Base-by-base conservation (phyloP, 192 early-diverging fungal species). In the Linderina pennispora region DNA sequence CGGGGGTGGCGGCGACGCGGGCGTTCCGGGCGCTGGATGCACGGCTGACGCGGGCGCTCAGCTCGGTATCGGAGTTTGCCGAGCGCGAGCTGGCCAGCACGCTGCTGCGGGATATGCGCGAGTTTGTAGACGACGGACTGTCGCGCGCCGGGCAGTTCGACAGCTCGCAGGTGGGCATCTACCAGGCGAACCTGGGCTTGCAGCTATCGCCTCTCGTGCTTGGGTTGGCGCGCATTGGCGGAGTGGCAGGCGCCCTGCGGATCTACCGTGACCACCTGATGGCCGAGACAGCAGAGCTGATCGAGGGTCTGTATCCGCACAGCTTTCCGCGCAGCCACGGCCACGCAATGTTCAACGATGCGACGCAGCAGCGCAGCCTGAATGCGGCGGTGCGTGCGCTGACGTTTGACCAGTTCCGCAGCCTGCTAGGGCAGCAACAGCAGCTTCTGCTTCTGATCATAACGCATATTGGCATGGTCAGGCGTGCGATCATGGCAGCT, bases 331-430 rank as follows among this genome's bases (percentile, higher is more conserved):
- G 68, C 15, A 64, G 67, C 42, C 38, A 38, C n/a, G 64, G 58
- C 4, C 65, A 67, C 15, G 57, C 62, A 0, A 26, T 39, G 19
- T 65, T 69, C 9, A 59, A 45, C 31, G 66, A 62, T 15, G 55
- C 55, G 13, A 26, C 58, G 1, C 60, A 61, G 58, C 68, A 71
- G 45, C 53, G 65, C n/a, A 44, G 60, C 2, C 55, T 67, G 60
- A 75, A 77, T 44, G 40, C 65, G 14, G 79, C 78, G 1, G 66
- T 92, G 5, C 80, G 86, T 0, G 82, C 66, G 13, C 91, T 96
- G 88, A 83, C 86, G 2, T 87, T 94, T 55, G 82, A 89, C 35
- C 72, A 86, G 16, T 98, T 92, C 53, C 84, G 84, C 45, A 76
- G 84, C 18, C 75, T 90, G 61, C 55, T 96, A 2, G 50, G 86